Evolutionary conservation across 805 yeast genomes (phyloP), one percentile per base, ranked within the genome.

Genomic region (Komagataella ulmi): DNA sequence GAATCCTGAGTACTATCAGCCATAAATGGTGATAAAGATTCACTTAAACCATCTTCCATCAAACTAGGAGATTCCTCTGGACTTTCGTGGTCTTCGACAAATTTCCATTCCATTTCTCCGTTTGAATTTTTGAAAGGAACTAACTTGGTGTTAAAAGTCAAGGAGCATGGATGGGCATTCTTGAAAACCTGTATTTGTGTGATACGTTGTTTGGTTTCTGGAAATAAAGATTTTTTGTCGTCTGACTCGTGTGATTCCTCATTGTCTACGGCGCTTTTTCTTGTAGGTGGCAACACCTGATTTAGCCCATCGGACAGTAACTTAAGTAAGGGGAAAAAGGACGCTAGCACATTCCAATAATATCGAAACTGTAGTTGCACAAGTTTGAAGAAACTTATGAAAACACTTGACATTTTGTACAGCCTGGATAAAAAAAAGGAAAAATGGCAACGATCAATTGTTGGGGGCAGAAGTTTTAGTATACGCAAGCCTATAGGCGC

Each of bases 21-120:
- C 40, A 30, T 30, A 58, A 60, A 36, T 61, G 61, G 1, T 59
- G 59, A 3, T 56, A 56, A n/a, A 52, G 46, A 36, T 23, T 45
- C 24, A 53, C 49, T 45, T 55, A 54, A 3, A 21, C n/a, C 17
- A 14, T 45, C 48, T n/a, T 19, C 36, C 19, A 17, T 48, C 19
- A 18, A 45, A 40, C 23, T 46, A 12, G n/a, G 44, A 7, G 46
- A 47, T n/a, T 44, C 8, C 40, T 10, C 14, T 3, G 40, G 12
- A 30, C 14, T 30, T 30, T 30, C 40, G 14, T 30, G 14, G 17
- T 59, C 51, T 46, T 76, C 79, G 21, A 75, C 72, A 52, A 80
- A 71, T 14, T 72, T 71, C 79, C 83, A 80, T 52, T 77, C 81
- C 14, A 80, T 70, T 55, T 77, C 79, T 3, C 85, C 86, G 40